Evolutionary conservation across 2,329 filamentous ascomycete species (phyloP).

Genomic region (Claviceps africana): DNA sequence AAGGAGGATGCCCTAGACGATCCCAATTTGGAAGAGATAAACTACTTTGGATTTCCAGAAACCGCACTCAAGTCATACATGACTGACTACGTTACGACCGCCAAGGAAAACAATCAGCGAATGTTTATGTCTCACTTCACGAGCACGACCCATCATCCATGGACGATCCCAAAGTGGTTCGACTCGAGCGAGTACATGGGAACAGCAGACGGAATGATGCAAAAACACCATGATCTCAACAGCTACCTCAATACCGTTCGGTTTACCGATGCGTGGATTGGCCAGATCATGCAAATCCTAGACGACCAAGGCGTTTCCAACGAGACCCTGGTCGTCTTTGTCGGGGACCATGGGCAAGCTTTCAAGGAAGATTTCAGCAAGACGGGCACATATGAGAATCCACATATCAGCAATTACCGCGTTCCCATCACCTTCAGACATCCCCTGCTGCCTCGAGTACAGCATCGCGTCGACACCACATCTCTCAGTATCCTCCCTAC

Average conservation of each 20-base stretch:
- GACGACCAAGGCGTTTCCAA: slow-evolving; percentile 19
- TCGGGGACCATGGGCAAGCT: slow-evolving; percentile 23
- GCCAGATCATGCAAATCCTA: slow-evolving; percentile 16
- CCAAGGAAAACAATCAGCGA: slow-evolving; percentile 15
- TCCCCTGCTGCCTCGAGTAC: slow-evolving; percentile 16
- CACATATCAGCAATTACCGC: slow-evolving; percentile 19
- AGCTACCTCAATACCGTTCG: slow-evolving; percentile 19
- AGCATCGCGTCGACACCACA: slow-evolving; percentile 15
- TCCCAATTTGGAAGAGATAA: slow-evolving; percentile 13
- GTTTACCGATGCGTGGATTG: slow-evolving; percentile 19
- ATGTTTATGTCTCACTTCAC: slow-evolving; percentile 20
- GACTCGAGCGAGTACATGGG: slow-evolving; percentile 14
- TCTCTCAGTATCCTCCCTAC: slow-evolving; percentile 22
- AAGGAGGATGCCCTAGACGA: slow-evolving; percentile 2
- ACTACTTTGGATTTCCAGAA: slow-evolving; percentile 19
- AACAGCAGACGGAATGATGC: slow-evolving; percentile 4
- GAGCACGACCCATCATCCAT: slow-evolving; percentile 20
- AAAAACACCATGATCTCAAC: slow-evolving; percentile 12
- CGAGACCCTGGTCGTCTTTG: slow-evolving; percentile 20
- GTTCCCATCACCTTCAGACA: slow-evolving; percentile 20
- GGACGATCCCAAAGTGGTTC: slow-evolving; percentile 12
- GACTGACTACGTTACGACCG: slow-evolving; percentile 14
- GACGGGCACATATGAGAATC: slow-evolving; percentile 17
- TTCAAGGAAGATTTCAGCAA: slow-evolving; percentile 18
- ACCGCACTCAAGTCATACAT: slow-evolving; percentile 17